A percentile compares a stretch with the other conserved stretches of the same genome.
These are phyloP conservation scores for Pisolithus tinctorius DNA, from an alignment of 768 basidiomycete species.

Conservation along the genomic window DNA sequence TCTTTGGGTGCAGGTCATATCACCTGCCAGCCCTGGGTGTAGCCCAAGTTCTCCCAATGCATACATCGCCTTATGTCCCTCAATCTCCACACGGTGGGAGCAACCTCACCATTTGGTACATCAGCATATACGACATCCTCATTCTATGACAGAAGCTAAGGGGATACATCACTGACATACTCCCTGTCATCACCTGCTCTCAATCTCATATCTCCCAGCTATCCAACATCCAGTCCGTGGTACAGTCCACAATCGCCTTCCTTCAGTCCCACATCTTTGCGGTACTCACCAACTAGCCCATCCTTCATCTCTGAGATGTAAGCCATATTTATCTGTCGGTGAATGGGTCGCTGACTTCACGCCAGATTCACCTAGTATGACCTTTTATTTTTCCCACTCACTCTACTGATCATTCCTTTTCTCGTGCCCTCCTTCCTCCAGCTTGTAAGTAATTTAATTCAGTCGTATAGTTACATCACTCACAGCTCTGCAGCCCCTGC, in stretches of 20 bases:
- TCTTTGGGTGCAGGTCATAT: conserved; percentile 82
- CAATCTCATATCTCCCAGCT: conserved; percentile 72
- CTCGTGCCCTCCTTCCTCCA: conserved; percentile 17
- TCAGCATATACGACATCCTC: conserved; percentile 81
- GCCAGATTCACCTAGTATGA: conserved; percentile 77
- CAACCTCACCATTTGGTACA: conserved; percentile 77
- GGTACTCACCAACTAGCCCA: conserved; percentile 85
- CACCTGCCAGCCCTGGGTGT: conserved; percentile 81
- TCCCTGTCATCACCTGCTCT: conserved; percentile 83
- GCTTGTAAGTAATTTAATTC: conserved; percentile 48
- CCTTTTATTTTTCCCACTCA: conserved; percentile 4
- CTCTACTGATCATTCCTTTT: conserved; percentile 19
- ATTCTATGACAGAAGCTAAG: conserved; percentile 62
- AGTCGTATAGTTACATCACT: not conserved
- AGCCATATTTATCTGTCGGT: conserved; percentile 23
- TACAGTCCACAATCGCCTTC: conserved; percentile 84
- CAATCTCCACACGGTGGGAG: conserved; percentile 73
- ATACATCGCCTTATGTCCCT: conserved; percentile 84
- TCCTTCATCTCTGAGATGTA: conserved; percentile 89
- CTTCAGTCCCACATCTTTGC: conserved; percentile 84
- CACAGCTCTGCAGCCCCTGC: conserved; percentile 49
- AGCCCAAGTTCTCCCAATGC: conserved; percentile 88
- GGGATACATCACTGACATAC: conserved; percentile 74
- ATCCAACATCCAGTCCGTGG: conserved; percentile 64
- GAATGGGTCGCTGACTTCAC: conserved; percentile 1